Percentiles rank a stretch among this genome's conserved stretches.
Conservation (phyloP, 1,284 basidiomycete genomes). For the Trichosporon coremiiforme region DNA sequence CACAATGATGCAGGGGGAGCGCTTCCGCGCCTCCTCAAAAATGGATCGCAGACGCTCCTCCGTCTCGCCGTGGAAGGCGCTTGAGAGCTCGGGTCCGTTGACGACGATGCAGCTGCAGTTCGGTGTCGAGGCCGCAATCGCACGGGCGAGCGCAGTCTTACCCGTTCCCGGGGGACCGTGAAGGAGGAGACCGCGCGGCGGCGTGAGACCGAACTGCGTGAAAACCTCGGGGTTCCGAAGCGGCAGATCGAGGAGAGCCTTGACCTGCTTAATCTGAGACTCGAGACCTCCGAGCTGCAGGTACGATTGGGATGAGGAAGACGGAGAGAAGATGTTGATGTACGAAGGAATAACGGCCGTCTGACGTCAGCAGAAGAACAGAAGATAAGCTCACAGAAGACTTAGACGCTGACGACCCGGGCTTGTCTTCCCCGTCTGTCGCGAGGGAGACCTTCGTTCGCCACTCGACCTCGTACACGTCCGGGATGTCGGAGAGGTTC, state of each 20-base stretch:
- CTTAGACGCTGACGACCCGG: neutral
- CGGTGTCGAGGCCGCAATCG: slow-evolving; percentile 76
- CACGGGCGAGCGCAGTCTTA: slow-evolving; percentile 88
- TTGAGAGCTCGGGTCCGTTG: slow-evolving; percentile 92
- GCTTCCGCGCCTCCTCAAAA: slow-evolving; percentile 77
- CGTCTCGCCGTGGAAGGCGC: slow-evolving; percentile 95
- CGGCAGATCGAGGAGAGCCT: slow-evolving; percentile 93
- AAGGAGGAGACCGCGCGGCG: slow-evolving; percentile 83
- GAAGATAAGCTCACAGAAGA: slow-evolving; percentile 6
- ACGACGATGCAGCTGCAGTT: slow-evolving; percentile 80
- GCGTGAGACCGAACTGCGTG: slow-evolving; percentile 82
- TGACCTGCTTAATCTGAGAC: slow-evolving; percentile 83
- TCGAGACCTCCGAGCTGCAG: slow-evolving; percentile 83
- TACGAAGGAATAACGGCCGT: slow-evolving; percentile 44
- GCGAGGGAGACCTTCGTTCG: slow-evolving; percentile 40
- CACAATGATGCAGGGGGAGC: slow-evolving; percentile 88
- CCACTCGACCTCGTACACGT: slow-evolving; percentile 54
- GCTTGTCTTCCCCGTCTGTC: slow-evolving; percentile 20
- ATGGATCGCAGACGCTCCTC: slow-evolving; percentile 86
- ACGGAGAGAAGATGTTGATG: slow-evolving; percentile 54
- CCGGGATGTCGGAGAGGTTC: slow-evolving; percentile 60
- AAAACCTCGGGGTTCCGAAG: slow-evolving; percentile 87
- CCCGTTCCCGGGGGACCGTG: slow-evolving; percentile 93
- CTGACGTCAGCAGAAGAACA: slow-evolving; percentile 15
- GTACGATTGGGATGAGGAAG: slow-evolving; percentile 52